Conservation (phyloP, 176 grass and related monocot species). For the Pontederia crassipes region DNA sequence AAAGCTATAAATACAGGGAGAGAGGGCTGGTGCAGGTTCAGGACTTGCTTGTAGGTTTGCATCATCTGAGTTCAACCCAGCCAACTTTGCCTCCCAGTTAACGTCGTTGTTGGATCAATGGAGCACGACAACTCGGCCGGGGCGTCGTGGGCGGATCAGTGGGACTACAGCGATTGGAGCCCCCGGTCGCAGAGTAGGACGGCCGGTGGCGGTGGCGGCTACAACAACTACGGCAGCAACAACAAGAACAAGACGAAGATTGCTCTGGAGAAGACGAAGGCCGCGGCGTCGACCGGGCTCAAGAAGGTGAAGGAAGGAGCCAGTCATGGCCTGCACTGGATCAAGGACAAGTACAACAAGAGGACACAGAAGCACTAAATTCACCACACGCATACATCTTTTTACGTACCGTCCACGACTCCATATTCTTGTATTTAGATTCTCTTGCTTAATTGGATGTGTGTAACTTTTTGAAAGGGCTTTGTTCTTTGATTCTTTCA, state of each 20-base stretch:
- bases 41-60: no score
- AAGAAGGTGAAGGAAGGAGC: slow-evolving; percentile 76
- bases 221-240: no score
- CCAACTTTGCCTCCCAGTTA: no score
- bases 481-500: no score
- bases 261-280: slow-evolving; percentile 50
- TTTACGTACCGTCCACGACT: no score
- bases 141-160: slow-evolving; percentile 39
- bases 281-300: slow-evolving; percentile 39
- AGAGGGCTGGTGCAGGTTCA: no score
- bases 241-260: slow-evolving; percentile 4
- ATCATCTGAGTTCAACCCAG: no score
- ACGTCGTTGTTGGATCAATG: slow-evolving; percentile 8
- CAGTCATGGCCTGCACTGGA: slow-evolving; percentile 54
- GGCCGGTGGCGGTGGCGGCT: neutral
- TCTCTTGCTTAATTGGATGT: no score
- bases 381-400: no score
- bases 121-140: slow-evolving; percentile 19
- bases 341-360: slow-evolving; percentile 66
- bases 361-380: slow-evolving; percentile 24
- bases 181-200: neutral
- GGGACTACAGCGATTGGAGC: slow-evolving; percentile 21
- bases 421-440: no score
- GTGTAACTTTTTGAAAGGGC: no score
- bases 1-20: no score